Evolutionary conservation across 2,329 filamentous ascomycete genomes (phyloP).

Genomic region (Amauroascus niger): DNA sequence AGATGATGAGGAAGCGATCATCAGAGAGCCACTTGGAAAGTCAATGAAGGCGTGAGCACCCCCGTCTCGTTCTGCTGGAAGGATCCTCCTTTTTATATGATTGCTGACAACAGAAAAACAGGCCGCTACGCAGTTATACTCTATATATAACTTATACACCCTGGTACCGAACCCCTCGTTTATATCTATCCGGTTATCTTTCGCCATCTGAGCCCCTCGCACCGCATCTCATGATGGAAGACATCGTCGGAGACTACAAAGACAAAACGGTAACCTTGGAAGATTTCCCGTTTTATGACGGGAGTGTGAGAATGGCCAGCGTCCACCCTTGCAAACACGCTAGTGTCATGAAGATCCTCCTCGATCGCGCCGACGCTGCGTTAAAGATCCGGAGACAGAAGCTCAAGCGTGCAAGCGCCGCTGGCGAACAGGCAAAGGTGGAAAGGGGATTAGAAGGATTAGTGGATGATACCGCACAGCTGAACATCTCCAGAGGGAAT

Average conservation of each 20-base stretch:
- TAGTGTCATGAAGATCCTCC: conserved; percentile 92
- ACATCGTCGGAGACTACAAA: conserved; percentile 92
- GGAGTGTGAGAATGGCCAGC: conserved; percentile 87
- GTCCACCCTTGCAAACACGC: conserved; percentile 97
- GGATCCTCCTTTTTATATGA: conserved; percentile 4
- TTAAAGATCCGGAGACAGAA: conserved; percentile 81
- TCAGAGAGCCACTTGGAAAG: conserved; percentile 55
- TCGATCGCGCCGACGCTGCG: conserved; percentile 89
- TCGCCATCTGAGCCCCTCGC: conserved; percentile 69
- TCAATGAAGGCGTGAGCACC: conserved; percentile 45
- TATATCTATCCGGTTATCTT: conserved; percentile 87
- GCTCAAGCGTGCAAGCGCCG: conserved; percentile 53
- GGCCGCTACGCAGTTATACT: conserved; percentile 82
- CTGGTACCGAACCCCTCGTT: conserved; percentile 89
- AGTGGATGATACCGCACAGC: conserved; percentile 65
- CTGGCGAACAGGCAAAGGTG: conserved; percentile 32
- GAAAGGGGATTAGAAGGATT: conserved; percentile 67
- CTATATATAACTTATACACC: conserved; percentile 97
- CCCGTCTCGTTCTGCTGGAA: not conserved
- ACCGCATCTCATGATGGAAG: conserved; percentile 85
- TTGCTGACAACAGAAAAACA: conserved; percentile 30
- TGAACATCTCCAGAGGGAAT: conserved; percentile 49
- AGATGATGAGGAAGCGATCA: conserved; percentile 89
- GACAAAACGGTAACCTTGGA: conserved; percentile 98
- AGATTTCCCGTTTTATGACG: conserved; percentile 90